Evolutionary conservation across 2,329 filamentous ascomycete genomes (phyloP).

Genomic region (Penicillium sp.): DNA sequence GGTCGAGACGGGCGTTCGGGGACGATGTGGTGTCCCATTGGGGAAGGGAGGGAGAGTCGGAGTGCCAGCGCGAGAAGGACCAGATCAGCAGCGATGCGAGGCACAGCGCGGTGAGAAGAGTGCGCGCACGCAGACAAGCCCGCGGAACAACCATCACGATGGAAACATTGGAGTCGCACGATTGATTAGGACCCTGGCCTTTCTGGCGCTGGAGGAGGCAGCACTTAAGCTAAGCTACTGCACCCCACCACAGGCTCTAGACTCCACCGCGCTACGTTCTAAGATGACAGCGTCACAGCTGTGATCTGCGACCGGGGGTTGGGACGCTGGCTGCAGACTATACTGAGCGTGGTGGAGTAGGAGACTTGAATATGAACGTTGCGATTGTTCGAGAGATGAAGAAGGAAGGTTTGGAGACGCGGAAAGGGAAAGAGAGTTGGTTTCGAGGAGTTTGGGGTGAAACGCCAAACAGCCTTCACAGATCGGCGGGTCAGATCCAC

Average conservation of each 20-base stretch:
- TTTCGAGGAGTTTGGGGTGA: background rate
- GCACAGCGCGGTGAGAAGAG: conserved; percentile 7
- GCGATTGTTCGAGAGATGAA: too few relatives aligned
- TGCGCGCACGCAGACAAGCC: conserved; percentile 15
- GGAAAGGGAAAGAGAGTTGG: background rate
- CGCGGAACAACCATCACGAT: conserved; percentile 21
- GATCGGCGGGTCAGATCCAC: background rate
- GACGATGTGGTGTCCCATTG: background rate
- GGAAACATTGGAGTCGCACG: background rate
- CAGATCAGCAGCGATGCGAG: conserved; percentile 10
- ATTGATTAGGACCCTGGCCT: background rate
- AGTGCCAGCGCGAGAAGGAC: conserved; percentile 11
- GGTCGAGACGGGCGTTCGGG: background rate
- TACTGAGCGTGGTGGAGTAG: background rate
- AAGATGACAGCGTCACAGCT: background rate
- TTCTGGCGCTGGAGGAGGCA: background rate
- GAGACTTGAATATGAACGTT: too few relatives aligned
- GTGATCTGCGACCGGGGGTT: background rate
- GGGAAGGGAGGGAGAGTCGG: background rate
- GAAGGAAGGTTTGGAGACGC: background rate
- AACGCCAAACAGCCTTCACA: background rate
- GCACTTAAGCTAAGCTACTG: background rate
- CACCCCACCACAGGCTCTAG: background rate
- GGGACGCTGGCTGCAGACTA: background rate
- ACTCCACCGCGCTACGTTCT: background rate